Conservation (phyloP, 2,329 filamentous ascomycete species). For the Pseudogymnoascus sp. region DNA sequence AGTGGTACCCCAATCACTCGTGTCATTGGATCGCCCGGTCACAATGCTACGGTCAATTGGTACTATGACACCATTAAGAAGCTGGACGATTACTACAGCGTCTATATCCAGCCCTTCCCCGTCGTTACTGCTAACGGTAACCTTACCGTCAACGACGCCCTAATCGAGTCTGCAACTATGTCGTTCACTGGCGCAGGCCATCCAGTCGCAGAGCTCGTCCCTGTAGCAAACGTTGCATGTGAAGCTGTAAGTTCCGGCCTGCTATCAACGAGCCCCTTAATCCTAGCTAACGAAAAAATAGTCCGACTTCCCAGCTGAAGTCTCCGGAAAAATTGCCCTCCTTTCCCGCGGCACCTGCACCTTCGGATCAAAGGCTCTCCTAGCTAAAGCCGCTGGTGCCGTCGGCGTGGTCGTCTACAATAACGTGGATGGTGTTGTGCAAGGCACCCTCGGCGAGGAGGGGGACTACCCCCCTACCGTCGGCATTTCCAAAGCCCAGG, state of each 20-base stretch:
- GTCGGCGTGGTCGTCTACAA: slow-evolving; percentile 42
- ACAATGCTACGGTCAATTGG: slow-evolving; percentile 43
- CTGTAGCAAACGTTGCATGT: slow-evolving; percentile 22
- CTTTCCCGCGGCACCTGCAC: slow-evolving; percentile 48
- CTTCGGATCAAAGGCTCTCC: slow-evolving; percentile 49
- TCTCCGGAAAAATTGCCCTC: slow-evolving; percentile 44
- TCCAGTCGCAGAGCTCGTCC: slow-evolving; percentile 15
- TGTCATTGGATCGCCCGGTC: slow-evolving; percentile 40
- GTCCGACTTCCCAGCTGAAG: slow-evolving; percentile 15
- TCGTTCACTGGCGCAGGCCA: slow-evolving; percentile 17
- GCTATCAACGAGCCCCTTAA: not conserved
- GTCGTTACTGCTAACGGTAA: slow-evolving; percentile 14
- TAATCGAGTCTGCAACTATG: slow-evolving; percentile 15
- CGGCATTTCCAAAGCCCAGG: slow-evolving; percentile 19
- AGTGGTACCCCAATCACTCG: slow-evolving; percentile 39
- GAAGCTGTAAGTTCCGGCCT: slow-evolving; percentile 9
- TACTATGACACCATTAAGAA: slow-evolving; percentile 36
- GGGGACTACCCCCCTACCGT: slow-evolving; percentile 16
- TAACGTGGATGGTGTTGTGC: slow-evolving; percentile 17
- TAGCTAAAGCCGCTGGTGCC: slow-evolving; percentile 50
- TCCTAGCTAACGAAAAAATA: slow-evolving; percentile 12
- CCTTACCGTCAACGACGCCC: slow-evolving; percentile 15
- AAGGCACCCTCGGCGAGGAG: slow-evolving; percentile 19
- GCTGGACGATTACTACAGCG: slow-evolving; percentile 35
- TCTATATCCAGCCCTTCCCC: slow-evolving; percentile 18